phyloP scores from a whole-genome alignment of 208 protist genomes.

The Jaenimonas drosophilae region DNA sequence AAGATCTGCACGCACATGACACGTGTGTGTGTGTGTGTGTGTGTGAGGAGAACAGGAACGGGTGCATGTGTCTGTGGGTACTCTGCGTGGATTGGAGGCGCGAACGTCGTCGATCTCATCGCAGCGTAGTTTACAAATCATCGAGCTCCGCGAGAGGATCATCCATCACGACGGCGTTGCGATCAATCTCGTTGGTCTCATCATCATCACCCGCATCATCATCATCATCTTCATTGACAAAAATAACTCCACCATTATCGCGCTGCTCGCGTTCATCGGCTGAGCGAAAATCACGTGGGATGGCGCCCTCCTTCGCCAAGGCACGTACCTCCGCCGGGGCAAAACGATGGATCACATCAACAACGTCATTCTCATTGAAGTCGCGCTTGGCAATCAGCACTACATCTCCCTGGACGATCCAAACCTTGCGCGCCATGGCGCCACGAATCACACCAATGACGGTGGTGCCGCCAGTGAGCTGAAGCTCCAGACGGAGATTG shows the following conservation, averaged over 20 bases:
- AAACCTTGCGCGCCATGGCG: slow-evolving; percentile 81
- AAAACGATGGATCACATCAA: slow-evolving; percentile 82
- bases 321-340: slow-evolving; percentile 53
- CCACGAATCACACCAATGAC: slow-evolving; percentile 78
- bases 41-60: no score
- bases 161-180: slow-evolving; percentile 58
- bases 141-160: slow-evolving; percentile 59
- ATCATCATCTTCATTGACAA: slow-evolving; percentile 69
- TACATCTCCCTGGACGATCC: slow-evolving; percentile 68
- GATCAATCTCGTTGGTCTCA: slow-evolving; percentile 41
- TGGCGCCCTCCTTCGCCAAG: slow-evolving; percentile 68
- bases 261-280: slow-evolving; percentile 54
- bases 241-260: slow-evolving; percentile 52
- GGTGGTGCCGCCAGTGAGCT: slow-evolving; percentile 56
- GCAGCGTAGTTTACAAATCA: slow-evolving; percentile 54
- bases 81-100: no score
- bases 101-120: no score
- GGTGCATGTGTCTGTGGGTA: no score
- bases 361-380: slow-evolving; percentile 73
- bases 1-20: no score
- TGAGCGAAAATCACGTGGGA: slow-evolving; percentile 77
- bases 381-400: slow-evolving; percentile 70
- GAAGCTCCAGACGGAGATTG: slow-evolving; percentile 95
- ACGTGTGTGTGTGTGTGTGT: no score
- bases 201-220: slow-evolving; percentile 31